Evolutionary conservation across 1,284 basidiomycete genomes (phyloP).

Genomic region (Uromyces viciae-fabae): DNA sequence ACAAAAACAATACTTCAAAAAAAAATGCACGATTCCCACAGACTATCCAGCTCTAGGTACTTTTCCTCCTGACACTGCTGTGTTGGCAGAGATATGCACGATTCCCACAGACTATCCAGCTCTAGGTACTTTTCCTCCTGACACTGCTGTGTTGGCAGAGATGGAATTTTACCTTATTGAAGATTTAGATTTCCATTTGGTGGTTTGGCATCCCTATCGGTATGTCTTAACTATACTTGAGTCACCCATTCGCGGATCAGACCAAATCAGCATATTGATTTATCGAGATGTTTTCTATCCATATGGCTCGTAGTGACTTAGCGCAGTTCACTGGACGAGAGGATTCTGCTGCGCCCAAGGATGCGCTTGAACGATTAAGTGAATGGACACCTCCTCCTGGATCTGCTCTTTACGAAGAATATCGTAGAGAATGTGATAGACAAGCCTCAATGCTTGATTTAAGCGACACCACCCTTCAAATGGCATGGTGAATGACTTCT

Average conservation of each 20-base stretch:
- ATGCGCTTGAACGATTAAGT: slow-evolving; percentile 31
- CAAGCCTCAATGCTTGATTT: slow-evolving; percentile 57
- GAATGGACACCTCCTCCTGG: slow-evolving; percentile 26
- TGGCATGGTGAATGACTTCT: slow-evolving; percentile 57
- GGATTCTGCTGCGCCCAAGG: slow-evolving; percentile 29
- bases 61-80: slow-evolving; percentile 80
- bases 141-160: slow-evolving; percentile 87
- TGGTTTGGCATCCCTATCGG: slow-evolving; percentile 90
- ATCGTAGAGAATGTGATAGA: slow-evolving; percentile 29
- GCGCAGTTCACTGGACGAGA: slow-evolving; percentile 41
- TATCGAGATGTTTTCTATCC: no score
- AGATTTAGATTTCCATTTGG: slow-evolving; percentile 90
- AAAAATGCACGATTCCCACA: no score
- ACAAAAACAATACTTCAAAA: no score
- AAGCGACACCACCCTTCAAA: slow-evolving; percentile 58
- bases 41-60: slow-evolving; percentile 57
- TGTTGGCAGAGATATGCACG: slow-evolving; percentile 94
- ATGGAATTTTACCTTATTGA: slow-evolving; percentile 99
- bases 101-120: slow-evolving; percentile 40
- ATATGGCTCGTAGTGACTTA: slow-evolving; percentile 13
- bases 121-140: slow-evolving; percentile 69
- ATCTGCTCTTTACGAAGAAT: slow-evolving; percentile 27
- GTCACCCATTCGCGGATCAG: slow-evolving; percentile 46
- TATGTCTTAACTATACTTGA: slow-evolving; percentile 56
- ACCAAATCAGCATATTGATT: slow-evolving; percentile 57